A percentile compares a stretch with the other conserved stretches of the same genome.
These are phyloP conservation scores for Volvariella volvacea DNA, from an alignment of 1,284 basidiomycete species.

Conservation along the genomic window DNA sequence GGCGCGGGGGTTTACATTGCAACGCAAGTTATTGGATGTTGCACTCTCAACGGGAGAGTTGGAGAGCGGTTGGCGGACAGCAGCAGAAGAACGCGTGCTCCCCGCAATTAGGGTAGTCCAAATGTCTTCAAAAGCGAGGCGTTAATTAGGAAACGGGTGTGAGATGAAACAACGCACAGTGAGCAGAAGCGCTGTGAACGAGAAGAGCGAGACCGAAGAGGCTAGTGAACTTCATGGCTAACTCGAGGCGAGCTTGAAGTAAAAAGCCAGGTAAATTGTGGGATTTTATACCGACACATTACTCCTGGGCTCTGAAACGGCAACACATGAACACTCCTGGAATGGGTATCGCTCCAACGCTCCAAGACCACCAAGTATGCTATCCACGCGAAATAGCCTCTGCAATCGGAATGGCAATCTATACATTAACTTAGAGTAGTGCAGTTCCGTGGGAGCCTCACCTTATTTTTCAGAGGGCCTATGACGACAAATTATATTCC, in stretches of 20 bases:
- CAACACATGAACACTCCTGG: too few relatives aligned
- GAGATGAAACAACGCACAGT: conserved; percentile 20
- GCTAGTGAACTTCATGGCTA: conserved; percentile 22
- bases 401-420: too few relatives aligned
- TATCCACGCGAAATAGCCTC: too few relatives aligned
- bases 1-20: conserved; percentile 25
- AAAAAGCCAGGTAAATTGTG: not conserved
- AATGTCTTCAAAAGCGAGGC: conserved; percentile 22
- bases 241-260: not conserved
- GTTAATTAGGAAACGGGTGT: not conserved
- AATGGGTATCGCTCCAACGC: not conserved
- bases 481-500: too few relatives aligned
- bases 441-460: too few relatives aligned
- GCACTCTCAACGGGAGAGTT: conserved; percentile 34
- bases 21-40: conserved; percentile 27
- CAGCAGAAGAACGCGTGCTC: conserved; percentile 22
- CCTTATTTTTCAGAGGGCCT: too few relatives aligned
- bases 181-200: conserved; percentile 25
- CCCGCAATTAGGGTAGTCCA: conserved; percentile 31
- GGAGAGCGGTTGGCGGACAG: conserved; percentile 28
- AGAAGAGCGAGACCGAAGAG: conserved; percentile 18
- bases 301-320: too few relatives aligned
- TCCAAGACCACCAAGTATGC: not conserved
- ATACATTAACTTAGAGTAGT: too few relatives aligned
- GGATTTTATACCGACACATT: not conserved